Base-by-base conservation (phyloP, 1,139 yeast genomes). In the Wickerhamomyces sp. region DNA sequence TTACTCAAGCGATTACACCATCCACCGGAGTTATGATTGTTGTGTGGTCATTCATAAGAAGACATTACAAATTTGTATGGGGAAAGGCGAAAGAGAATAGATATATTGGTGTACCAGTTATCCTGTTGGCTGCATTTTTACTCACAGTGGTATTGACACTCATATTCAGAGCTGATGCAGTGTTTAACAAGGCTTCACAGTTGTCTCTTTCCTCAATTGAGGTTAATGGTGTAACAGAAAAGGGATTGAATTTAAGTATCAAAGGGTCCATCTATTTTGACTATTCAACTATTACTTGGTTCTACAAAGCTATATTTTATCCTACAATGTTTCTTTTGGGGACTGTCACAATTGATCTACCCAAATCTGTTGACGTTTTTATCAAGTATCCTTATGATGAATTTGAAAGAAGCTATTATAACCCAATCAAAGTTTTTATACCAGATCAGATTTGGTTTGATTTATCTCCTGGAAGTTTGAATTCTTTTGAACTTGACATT, bases 231-330 rank as follows among this genome's bases (percentile, higher is more conserved):
- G 20, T 44, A n/a, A 43, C 48, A 3, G 43, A 41, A 2, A 13
- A 36, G 5, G 55, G 55, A 2, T 12, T 47, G 15, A 35, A 28
- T 8, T 35, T 42, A 10, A 28, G 12, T n/a, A 32, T 47, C 4
- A 30, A 38, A 4, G 45, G 43, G 3, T 20, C 44, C 1, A 21
- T 49, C 14, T 26, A 32, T 8, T 45, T 51, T 36, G 44, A 51
- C 19, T 51, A 50, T 36, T 36, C 46, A 2, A 26, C 35, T 5
- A 35, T 45, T 7, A 16, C 29, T 17, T 40, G 41, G 44, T 34
- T 43, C 30, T 33, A 35, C 18, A 39, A 25, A 24, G n/a, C 30
- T 2, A 12, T 47, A 4, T 36, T 27, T 38, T 33, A 34, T 18
- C 47, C 49, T 0, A 4, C 37, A 3, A 30, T 37, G n/a, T 27